Evolutionary conservation across 192 early-diverging fungal species (phyloP), one percentile per base, ranked within the genome.

Genomic region (Backusella tuberculispora): DNA sequence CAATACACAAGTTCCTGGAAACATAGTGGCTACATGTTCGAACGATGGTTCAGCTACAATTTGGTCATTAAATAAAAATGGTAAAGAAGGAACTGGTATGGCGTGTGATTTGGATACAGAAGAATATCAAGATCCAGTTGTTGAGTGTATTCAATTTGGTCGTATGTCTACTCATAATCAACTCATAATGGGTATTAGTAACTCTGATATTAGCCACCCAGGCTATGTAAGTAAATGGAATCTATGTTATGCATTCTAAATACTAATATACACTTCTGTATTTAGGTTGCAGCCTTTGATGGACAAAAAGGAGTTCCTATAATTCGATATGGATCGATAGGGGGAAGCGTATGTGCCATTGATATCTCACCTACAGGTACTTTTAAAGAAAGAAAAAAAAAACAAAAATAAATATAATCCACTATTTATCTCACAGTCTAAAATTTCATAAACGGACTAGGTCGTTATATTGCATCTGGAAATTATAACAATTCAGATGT

Each of bases 91-190:
- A 5, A 29, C n/a, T 10, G 76, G 76, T 13, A 3, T 10, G 10
- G 10, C 40, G 26, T 73, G 71, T 53, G 65, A 72, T 17, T 38
- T 63, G 17, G 26, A 34, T 5, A 9, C 4, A n/a, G 38, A 21
- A 5, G 19, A 14, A 3, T 21, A 38, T 12, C 5, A 37, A 0
- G 9, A 45, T 0, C 63, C 65, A 29, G 34, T 21, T 6, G 63
- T 56, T 9, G 76, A 78, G 24, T 78, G 76, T 38, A 26, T 78
- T n/a, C 56, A 71, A 53, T 78, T 78, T 73, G 76, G 76, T 0
- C 38, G 40, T 38, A 44, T 26, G 40, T 5, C 38, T 21, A 47
- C 69, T 29, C 15, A 21, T 10, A 44, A 73, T 17, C 56, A 43
- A 7, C 45, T 78, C 4, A 73, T 73, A 24, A 13, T 63, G n/a